A percentile compares a stretch with the other conserved stretches of the same genome.
phyloP scores from a whole-genome alignment of 768 basidiomycete genomes.

The Tulasnella calospora region DNA sequence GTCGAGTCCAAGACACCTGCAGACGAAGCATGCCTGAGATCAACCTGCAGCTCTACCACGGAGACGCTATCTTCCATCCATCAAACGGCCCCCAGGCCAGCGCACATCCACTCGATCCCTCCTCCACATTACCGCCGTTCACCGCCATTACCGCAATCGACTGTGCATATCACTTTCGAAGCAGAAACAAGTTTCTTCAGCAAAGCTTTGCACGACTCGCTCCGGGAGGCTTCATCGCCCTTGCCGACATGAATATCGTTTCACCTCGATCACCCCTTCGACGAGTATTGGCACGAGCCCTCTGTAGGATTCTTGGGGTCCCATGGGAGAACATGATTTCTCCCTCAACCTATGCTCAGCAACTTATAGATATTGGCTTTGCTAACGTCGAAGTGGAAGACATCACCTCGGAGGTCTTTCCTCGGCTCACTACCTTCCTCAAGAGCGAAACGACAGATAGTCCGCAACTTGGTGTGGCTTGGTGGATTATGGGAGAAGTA shows the following conservation, averaged over 20 bases:
- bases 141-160: slow-evolving; percentile 57
- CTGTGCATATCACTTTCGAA: slow-evolving; percentile 64
- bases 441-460: slow-evolving; percentile 31
- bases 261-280: slow-evolving; percentile 3
- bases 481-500: slow-evolving; percentile 42
- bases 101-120: slow-evolving; percentile 47
- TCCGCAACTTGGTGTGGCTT: slow-evolving; percentile 37
- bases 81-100: slow-evolving; percentile 20
- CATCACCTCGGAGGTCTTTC: slow-evolving; percentile 54
- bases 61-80: slow-evolving; percentile 48
- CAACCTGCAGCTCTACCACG: slow-evolving; percentile 43
- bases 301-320: slow-evolving; percentile 42
- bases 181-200: slow-evolving; percentile 48
- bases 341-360: slow-evolving; percentile 42
- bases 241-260: slow-evolving; percentile 58
- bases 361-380: slow-evolving; percentile 50
- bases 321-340: slow-evolving; percentile 50
- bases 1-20: slow-evolving; percentile 34
- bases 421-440: slow-evolving; percentile 51
- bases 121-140: slow-evolving; percentile 36
- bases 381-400: slow-evolving; percentile 52
- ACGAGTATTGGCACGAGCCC: slow-evolving; percentile 30
- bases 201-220: slow-evolving; percentile 48
- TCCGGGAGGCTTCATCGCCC: slow-evolving; percentile 50
- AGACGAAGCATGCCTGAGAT: slow-evolving; percentile 31